phyloP scores from a whole-genome alignment of 2,329 filamentous ascomycete genomes.

The Zarea fungicola region DNA sequence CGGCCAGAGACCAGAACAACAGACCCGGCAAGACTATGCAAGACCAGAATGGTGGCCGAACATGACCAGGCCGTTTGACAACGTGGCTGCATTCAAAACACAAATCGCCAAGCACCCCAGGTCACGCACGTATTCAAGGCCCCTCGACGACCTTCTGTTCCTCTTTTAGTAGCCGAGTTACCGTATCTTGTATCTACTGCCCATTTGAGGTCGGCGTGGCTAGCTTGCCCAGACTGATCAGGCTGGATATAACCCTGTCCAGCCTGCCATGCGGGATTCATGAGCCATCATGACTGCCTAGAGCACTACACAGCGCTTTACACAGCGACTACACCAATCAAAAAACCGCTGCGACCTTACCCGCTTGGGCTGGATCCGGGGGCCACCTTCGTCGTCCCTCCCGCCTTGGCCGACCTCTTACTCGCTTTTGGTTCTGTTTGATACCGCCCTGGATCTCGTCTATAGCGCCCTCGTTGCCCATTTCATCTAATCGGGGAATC shows the following conservation, averaged over 20 bases:
- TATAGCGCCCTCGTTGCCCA: background rate
- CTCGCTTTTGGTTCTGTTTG: constrained; percentile 2
- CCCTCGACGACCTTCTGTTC: background rate
- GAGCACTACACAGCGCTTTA: background rate
- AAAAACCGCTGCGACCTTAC: background rate
- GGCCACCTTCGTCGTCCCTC: background rate
- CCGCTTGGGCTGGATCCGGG: background rate
- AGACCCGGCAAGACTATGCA: background rate
- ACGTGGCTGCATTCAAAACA: constrained; percentile 1
- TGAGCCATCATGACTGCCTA: background rate
- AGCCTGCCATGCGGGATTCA: constrained; percentile 1
- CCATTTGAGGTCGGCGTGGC: background rate
- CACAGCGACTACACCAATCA: background rate
- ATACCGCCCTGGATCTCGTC: background rate
- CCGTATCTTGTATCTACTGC: background rate
- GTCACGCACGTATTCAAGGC: background rate
- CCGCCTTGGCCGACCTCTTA: background rate
- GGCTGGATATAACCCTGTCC: constrained; percentile 2
- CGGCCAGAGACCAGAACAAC: background rate
- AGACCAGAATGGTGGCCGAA: background rate
- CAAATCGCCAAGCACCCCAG: background rate
- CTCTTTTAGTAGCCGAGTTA: background rate
- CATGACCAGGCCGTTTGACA: background rate
- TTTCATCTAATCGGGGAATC: constrained; percentile 2
- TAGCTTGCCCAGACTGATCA: background rate